A percentile compares a stretch with the other conserved stretches of the same genome.
These are phyloP conservation scores for Microcyclosporella mali DNA, from an alignment of 2,329 filamentous ascomycete species.

Conservation along the genomic window DNA sequence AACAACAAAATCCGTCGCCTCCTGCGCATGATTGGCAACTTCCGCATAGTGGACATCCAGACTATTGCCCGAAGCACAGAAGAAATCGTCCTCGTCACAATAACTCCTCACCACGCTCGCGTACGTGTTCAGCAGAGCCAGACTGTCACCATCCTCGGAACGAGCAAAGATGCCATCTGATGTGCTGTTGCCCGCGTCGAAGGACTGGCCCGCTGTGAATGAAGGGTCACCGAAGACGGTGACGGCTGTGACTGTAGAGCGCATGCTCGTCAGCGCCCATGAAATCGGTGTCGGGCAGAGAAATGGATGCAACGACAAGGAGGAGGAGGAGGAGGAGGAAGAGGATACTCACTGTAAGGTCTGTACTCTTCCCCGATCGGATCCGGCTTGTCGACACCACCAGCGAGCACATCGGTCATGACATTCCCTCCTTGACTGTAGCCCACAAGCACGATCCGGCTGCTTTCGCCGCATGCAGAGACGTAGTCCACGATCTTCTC, in stretches of 20 bases:
- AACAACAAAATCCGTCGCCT: constrained; percentile 10
- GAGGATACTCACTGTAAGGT: constrained; percentile 16
- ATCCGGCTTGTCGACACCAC: constrained; percentile 19
- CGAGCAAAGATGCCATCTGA: constrained; percentile 20
- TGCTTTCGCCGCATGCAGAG: constrained; percentile 18
- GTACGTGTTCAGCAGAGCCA: constrained; percentile 15
- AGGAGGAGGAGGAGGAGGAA: not conserved
- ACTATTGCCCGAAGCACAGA: constrained; percentile 14
- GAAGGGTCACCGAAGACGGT: constrained; percentile 33
- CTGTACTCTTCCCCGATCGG: constrained; percentile 18
- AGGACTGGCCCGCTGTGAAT: constrained; percentile 22
- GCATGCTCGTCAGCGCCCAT: no score
- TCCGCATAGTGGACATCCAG: constrained; percentile 12
- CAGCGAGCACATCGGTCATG: constrained; percentile 3
- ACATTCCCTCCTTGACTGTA: constrained; percentile 27
- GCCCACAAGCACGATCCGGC: constrained; percentile 31
- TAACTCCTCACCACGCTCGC: constrained; percentile 12
- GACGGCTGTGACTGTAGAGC: constrained; percentile 26
- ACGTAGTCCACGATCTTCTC: constrained; percentile 26
- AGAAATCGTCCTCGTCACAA: constrained; percentile 15
- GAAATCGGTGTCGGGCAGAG: not conserved
- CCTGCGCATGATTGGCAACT: constrained; percentile 11
- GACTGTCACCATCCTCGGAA: constrained; percentile 3
- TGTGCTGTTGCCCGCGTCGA: constrained; percentile 28
- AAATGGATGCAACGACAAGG: no score